Conservation (phyloP, 2,329 filamentous ascomycete genomes). For the Xylaria sp. region DNA sequence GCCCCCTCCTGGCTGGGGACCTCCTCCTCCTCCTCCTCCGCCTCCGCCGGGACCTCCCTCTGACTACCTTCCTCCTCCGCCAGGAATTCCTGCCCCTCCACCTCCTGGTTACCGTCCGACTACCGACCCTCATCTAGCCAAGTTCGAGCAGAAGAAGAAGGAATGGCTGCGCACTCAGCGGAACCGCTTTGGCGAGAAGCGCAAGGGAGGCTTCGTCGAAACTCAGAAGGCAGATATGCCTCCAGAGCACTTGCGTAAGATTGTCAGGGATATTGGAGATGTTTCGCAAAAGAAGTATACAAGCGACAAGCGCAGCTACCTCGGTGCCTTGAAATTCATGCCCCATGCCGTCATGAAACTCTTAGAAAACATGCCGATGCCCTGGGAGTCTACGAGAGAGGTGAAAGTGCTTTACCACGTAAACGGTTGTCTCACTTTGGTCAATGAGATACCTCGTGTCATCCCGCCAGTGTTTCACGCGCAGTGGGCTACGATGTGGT, state of each 20-base stretch:
- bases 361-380: constrained; percentile 99
- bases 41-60: constrained; percentile 68
- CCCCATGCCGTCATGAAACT: constrained; percentile 97
- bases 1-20: constrained; percentile 68
- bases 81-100: constrained; percentile 73
- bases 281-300: constrained; percentile 99
- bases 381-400: constrained; percentile 95
- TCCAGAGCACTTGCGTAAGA: constrained; percentile 96
- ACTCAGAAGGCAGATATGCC: constrained; percentile 99
- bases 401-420: constrained; percentile 99
- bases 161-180: constrained; percentile 95
- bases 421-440: constrained; percentile 94
- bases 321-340: constrained; percentile 99
- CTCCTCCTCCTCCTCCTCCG: constrained; percentile 60
- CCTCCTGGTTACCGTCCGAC: constrained; percentile 87
- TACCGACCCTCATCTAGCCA: constrained; percentile 85
- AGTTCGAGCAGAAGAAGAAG: constrained; percentile 98
- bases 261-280: constrained; percentile 98
- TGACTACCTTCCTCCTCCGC: constrained; percentile 67
- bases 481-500: constrained; percentile 99
- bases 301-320: constrained; percentile 96
- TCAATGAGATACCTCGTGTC: constrained; percentile 95
- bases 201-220: constrained; percentile 95
- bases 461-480: constrained; percentile 98
- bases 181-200: constrained; percentile 95